These are phyloP conservation scores for Cicer bijugum DNA, from an alignment of 306 rosid species.

Conservation along the genomic window DNA sequence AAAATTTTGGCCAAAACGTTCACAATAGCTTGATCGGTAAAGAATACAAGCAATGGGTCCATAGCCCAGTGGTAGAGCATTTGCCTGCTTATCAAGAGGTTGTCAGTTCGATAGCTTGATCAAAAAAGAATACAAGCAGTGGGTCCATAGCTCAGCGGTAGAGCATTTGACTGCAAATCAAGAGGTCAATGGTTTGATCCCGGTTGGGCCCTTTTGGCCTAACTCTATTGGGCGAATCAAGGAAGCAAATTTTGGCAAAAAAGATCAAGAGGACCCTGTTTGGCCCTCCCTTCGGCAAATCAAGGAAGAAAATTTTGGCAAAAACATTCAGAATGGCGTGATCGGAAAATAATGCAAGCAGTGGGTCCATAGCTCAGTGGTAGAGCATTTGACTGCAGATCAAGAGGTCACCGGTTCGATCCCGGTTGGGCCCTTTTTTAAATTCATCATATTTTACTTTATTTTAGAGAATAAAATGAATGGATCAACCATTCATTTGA, in stretches of 20 bases:
- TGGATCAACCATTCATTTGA: too few relatives aligned
- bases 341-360: background rate
- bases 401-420: background rate
- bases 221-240: too few relatives aligned
- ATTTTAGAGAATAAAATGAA: too few relatives aligned
- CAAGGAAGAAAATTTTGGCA: background rate
- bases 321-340: background rate
- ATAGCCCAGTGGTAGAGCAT: conserved; percentile 34
- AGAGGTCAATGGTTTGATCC: too few relatives aligned
- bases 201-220: conserved; percentile 11
- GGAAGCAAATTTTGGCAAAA: background rate
- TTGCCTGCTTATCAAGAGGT: too few relatives aligned
- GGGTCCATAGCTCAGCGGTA: conserved; percentile 34
- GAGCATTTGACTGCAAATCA: conserved; percentile 23
- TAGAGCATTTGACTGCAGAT: background rate
- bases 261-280: conserved; percentile 25
- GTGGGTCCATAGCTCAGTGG: background rate
- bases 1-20: background rate
- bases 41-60: background rate
- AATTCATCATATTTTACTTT: too few relatives aligned
- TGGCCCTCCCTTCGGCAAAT: background rate
- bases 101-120: too few relatives aligned
- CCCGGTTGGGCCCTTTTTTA: conserved; percentile 13
- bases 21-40: background rate
- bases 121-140: background rate